Evolutionary conservation across 768 basidiomycete species (phyloP).

Genomic region (Tremella mesenterica): DNA sequence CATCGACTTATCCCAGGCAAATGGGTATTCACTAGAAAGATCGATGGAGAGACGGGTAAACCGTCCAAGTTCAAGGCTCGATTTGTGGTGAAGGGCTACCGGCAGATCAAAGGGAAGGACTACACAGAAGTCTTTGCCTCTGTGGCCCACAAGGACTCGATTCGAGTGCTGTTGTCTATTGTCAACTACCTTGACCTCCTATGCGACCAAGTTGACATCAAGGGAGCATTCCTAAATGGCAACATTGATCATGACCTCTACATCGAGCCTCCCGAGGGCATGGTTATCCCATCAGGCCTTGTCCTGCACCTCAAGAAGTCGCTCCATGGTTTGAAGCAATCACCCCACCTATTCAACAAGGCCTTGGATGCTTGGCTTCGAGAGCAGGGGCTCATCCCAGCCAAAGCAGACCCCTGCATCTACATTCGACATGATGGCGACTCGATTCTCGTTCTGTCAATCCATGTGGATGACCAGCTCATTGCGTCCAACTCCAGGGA

Average conservation of each 20-base stretch:
- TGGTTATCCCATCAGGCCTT: too few species aligned
- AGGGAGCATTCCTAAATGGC: constrained; percentile 1
- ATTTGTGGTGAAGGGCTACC: neutral
- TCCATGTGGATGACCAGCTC: constrained; percentile 17
- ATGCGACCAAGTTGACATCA: constrained; percentile 4
- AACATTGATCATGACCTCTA: constrained; percentile 32
- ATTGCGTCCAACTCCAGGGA: constrained; percentile 9
- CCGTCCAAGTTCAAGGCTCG: neutral
- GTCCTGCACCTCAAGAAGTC: constrained; percentile 4
- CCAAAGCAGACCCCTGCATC: constrained; percentile 11
- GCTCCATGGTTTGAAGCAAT: constrained; percentile 20
- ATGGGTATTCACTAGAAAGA: neutral
- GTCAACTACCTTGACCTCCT: constrained; percentile 9
- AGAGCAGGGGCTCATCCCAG: constrained; percentile 5
- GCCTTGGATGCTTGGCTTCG: constrained; percentile 11
- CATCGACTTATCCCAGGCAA: neutral
- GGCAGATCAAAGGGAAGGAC: constrained; percentile 48
- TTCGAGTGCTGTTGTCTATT: constrained; percentile 10
- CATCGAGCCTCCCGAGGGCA: constrained; percentile 16
- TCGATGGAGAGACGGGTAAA: neutral
- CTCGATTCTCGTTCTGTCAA: neutral
- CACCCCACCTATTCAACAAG: constrained; percentile 13
- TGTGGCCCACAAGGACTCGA: too few species aligned
- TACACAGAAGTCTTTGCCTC: constrained; percentile 48
- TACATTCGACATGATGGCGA: constrained; percentile 1